Evolutionary conservation across 2,329 filamentous ascomycete species (phyloP).

Genomic region (Arthrinium puccinioides): DNA sequence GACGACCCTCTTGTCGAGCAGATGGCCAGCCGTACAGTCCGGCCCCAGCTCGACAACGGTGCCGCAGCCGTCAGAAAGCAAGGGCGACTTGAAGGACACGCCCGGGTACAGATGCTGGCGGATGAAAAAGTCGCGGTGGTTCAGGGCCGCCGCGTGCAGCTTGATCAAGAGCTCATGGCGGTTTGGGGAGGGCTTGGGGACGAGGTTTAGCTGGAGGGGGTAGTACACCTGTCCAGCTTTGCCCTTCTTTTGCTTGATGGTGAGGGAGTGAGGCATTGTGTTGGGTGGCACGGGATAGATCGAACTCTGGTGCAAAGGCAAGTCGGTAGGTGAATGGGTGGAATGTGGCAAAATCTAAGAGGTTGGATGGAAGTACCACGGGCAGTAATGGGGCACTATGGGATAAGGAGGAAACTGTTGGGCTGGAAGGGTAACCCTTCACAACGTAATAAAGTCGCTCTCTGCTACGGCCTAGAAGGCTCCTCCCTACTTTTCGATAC

Average conservation of each 20-base stretch:
- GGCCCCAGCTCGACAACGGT: conserved; percentile 59
- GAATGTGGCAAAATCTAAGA: too few relatives aligned
- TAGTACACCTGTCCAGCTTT: conserved; percentile 88
- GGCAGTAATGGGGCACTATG: too few relatives aligned
- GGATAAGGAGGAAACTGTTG: too few relatives aligned
- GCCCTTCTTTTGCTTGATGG: conserved; percentile 63
- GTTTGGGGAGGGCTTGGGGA: conserved; percentile 56
- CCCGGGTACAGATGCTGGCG: conserved; percentile 87
- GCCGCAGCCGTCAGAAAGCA: conserved; percentile 79
- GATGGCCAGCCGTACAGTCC: conserved; percentile 44
- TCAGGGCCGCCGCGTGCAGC: conserved; percentile 74
- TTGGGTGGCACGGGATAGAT: too few relatives aligned
- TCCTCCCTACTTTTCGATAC: too few relatives aligned
- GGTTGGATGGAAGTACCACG: too few relatives aligned
- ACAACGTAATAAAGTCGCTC: too few relatives aligned
- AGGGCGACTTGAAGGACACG: conserved; percentile 68
- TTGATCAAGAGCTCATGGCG: conserved; percentile 66
- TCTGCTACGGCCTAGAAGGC: too few relatives aligned
- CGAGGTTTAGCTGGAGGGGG: conserved; percentile 56
- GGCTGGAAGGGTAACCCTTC: too few relatives aligned
- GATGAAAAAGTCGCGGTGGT: conserved; percentile 93
- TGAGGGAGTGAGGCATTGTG: conserved; percentile 39
- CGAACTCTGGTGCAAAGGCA: too few relatives aligned
- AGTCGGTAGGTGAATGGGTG: too few relatives aligned
- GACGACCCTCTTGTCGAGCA: conserved; percentile 62